Conservation (phyloP, 192 early-diverging fungal genomes). For the Glomus cerebriforme region DNA sequence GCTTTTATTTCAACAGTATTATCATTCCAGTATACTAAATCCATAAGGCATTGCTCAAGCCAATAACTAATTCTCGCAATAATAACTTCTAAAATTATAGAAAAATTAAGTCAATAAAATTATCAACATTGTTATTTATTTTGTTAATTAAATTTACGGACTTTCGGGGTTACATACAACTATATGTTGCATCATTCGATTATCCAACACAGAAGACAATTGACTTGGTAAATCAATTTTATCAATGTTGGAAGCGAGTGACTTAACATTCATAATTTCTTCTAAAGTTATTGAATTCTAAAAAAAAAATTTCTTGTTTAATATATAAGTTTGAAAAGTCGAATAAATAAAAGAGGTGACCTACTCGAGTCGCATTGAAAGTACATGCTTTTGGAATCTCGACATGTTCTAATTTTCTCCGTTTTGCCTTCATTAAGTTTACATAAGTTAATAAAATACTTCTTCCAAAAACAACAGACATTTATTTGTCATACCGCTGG, state of each 20-base stretch:
- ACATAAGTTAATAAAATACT: not conserved
- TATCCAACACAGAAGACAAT: constrained; percentile 47
- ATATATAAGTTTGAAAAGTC: too few species aligned
- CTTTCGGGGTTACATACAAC: constrained; percentile 41
- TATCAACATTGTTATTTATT: not conserved
- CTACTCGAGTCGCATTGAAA: constrained; percentile 36
- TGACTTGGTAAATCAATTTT: constrained; percentile 51
- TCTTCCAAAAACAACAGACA: not conserved
- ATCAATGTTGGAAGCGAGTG: constrained; percentile 49
- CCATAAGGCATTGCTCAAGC: constrained; percentile 52
- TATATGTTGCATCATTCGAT: constrained; percentile 53
- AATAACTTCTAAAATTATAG: constrained; percentile 32
- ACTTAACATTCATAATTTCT: constrained; percentile 44
- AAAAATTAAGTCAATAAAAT: not conserved
- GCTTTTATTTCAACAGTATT: constrained; percentile 35
- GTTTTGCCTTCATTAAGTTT: constrained; percentile 36
- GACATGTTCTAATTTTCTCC: constrained; percentile 43
- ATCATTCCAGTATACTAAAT: constrained; percentile 48
- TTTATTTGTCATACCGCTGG: not conserved
- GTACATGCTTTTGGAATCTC: constrained; percentile 42
- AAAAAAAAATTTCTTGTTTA: not conserved
- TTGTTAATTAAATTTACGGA: constrained; percentile 29
- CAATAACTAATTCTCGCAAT: constrained; percentile 48
- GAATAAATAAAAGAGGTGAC: too few species aligned
- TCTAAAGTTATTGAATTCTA: constrained; percentile 41